A percentile compares a stretch with the other conserved stretches of the same genome.
Conservation (phyloP, 2,329 filamentous ascomycete species). For the Colletotrichum sp. region DNA sequence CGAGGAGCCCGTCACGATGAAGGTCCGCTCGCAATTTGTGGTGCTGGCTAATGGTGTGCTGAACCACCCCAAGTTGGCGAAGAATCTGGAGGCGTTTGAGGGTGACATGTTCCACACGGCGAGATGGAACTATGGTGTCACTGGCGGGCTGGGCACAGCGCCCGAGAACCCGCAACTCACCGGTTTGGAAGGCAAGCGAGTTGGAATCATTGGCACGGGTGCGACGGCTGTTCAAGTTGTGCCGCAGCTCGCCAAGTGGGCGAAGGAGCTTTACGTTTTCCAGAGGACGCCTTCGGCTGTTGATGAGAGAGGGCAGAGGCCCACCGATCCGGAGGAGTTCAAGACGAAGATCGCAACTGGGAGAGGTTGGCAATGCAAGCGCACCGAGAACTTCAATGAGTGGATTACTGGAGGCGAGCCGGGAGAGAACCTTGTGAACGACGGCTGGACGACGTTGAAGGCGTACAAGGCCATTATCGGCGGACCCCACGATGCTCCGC, state of each 20-base stretch:
- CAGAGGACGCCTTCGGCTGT: constrained; percentile 58
- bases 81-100: constrained; percentile 44
- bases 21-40: constrained; percentile 44
- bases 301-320: constrained; percentile 38
- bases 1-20: constrained; percentile 27
- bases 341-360: constrained; percentile 32
- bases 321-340: constrained; percentile 48
- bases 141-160: constrained; percentile 39
- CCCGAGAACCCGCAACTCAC: constrained; percentile 41
- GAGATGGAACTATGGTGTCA: constrained; percentile 48
- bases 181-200: constrained; percentile 49
- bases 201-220: constrained; percentile 56
- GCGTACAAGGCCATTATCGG: constrained; percentile 43
- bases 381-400: constrained; percentile 48
- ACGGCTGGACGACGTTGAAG: constrained; percentile 50
- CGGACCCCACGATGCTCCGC: constrained; percentile 20
- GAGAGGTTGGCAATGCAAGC: constrained; percentile 54
- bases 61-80: constrained; percentile 45
- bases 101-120: constrained; percentile 51
- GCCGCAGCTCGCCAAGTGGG: constrained; percentile 48
- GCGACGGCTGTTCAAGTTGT: constrained; percentile 52
- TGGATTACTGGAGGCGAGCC: constrained; percentile 35
- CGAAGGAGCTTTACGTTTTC: constrained; percentile 58
- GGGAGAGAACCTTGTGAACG: constrained; percentile 48
- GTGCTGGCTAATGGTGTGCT: constrained; percentile 43